Conservation (phyloP, 345 rosid genomes). For the Erodium maritimum region DNA sequence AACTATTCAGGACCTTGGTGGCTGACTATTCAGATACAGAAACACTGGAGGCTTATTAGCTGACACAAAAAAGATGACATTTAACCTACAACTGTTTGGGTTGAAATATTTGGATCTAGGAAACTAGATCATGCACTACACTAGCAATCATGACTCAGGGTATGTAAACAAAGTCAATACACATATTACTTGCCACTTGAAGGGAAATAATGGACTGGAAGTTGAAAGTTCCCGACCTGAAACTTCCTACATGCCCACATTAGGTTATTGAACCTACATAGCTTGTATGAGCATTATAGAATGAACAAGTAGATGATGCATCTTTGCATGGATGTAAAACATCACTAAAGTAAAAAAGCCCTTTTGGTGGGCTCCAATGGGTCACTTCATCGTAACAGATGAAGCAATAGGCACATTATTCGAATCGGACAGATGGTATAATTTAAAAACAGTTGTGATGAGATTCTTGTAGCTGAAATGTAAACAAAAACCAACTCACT, state of each 20-base stretch:
- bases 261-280: too few relatives aligned
- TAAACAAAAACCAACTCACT: conserved; percentile 23
- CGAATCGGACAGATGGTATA: neutral
- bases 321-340: too few relatives aligned
- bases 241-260: neutral
- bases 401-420: neutral
- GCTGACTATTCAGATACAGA: neutral
- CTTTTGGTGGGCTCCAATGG: neutral
- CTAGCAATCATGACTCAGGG: neutral
- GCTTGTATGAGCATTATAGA: too few relatives aligned
- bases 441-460: neutral
- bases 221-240: too few relatives aligned
- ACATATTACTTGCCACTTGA: neutral
- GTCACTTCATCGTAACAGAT: neutral
- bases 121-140: neutral
- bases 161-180: neutral
- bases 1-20: neutral
- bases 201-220: neutral
- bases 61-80: neutral
- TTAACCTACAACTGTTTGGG: neutral
- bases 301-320: too few relatives aligned
- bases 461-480: neutral
- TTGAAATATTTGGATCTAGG: neutral
- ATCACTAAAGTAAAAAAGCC: neutral
- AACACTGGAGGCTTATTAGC: neutral